These are phyloP conservation scores for Ceratocystis albifundus DNA, from an alignment of 2,329 filamentous ascomycete genomes.

Conservation along the genomic window DNA sequence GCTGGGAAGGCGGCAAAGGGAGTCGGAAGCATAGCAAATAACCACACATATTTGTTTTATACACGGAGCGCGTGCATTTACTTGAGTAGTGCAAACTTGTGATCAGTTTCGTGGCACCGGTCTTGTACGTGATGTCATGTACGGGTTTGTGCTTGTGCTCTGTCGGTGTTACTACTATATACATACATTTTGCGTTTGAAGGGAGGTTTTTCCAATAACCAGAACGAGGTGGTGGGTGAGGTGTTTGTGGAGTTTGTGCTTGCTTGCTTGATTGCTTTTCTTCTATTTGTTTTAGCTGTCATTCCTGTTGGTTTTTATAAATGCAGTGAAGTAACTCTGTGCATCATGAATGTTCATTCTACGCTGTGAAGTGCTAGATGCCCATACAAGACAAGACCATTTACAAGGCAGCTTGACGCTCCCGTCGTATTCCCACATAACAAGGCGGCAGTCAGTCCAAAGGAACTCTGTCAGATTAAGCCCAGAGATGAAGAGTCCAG, in stretches of 20 bases:
- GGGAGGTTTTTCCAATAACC: neutral
- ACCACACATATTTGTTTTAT: slow-evolving; percentile 11
- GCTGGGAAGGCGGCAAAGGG: neutral
- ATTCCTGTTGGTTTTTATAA: neutral
- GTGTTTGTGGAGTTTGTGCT: neutral
- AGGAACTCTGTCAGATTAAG: too few species aligned
- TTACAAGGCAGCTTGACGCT: neutral
- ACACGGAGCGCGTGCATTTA: neutral
- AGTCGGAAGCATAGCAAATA: neutral
- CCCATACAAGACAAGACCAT: neutral
- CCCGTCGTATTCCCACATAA: neutral
- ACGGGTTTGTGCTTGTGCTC: neutral
- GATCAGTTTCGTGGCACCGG: neutral
- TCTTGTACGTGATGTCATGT: neutral
- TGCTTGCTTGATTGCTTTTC: neutral
- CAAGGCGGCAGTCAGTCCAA: neutral
- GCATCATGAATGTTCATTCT: neutral
- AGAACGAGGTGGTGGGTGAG: neutral
- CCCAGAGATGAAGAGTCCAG: too few species aligned
- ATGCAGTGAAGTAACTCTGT: neutral
- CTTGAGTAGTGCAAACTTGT: neutral
- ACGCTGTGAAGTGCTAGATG: neutral
- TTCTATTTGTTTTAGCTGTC: neutral
- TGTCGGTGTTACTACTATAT: neutral
- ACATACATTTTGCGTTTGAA: neutral